A percentile compares a stretch with the other conserved stretches of the same genome.
These are phyloP conservation scores for Pseudogymnoascus sp. DNA, from an alignment of 2,329 filamentous ascomycete species.

Conservation along the genomic window DNA sequence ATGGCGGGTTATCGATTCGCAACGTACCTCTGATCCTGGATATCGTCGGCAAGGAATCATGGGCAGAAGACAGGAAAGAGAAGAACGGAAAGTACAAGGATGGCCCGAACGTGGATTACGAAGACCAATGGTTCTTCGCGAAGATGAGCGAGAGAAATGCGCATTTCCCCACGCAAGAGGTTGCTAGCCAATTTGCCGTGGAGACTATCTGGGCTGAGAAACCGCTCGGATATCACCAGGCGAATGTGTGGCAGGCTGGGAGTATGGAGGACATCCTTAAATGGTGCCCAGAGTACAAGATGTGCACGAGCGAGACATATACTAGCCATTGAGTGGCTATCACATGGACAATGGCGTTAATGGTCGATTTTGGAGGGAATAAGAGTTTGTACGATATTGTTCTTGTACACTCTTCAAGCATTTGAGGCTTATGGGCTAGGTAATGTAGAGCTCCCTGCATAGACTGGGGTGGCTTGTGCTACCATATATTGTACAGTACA, in stretches of 20 bases:
- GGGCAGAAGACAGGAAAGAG: conserved; percentile 3
- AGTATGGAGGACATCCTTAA: conserved; percentile 9
- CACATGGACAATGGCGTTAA: background rate
- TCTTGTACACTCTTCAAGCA: background rate
- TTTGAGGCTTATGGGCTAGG: background rate
- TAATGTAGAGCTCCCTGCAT: background rate
- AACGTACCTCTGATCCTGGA: conserved; percentile 30
- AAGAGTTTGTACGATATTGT: background rate
- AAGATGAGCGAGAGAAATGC: conserved; percentile 17
- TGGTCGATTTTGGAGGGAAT: background rate
- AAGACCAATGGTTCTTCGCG: conserved; percentile 23
- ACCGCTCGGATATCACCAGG: conserved; percentile 28
- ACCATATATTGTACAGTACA: background rate
- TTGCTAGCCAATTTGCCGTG: conserved; percentile 27
- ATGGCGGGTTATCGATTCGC: conserved; percentile 34
- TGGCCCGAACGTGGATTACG: conserved; percentile 20
- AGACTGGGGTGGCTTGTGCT: background rate
- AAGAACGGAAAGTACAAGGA: background rate
- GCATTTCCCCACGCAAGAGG: conserved; percentile 23
- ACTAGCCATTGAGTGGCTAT: conserved; percentile 5
- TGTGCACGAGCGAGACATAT: conserved; percentile 13
- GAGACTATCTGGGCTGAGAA: conserved; percentile 27
- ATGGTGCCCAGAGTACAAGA: conserved; percentile 14
- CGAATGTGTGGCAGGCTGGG: conserved; percentile 20
- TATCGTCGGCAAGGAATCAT: conserved; percentile 21